Evolutionary conservation across 2,329 filamentous ascomycete species (phyloP), one percentile per base, ranked within the genome.

Genomic region (Coniochaeta ligniaria): DNA sequence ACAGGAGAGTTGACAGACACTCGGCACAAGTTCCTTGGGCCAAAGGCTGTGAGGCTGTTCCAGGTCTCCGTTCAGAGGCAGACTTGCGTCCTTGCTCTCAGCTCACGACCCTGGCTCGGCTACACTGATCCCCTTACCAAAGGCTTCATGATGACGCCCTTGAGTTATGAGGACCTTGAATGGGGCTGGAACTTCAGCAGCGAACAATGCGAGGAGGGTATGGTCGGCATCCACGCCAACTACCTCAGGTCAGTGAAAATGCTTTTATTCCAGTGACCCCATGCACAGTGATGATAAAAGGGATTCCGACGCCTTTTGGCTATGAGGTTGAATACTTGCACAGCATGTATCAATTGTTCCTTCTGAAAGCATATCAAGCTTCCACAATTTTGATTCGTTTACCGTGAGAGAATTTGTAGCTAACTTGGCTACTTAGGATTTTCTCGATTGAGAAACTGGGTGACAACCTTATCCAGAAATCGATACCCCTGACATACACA

Each of bases 131-230:
- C 90, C 1, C 88, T 93, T 62, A 93, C 90, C 2, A 91, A 91
- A 70, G 88, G 88, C 41, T 96, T 97, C 69, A 91, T 96, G 75
- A 87, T 98, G 66, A 97, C 94, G 1, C 95, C 96, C 0, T 77
- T 99, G 33, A 91, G 91, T 72, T 97, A 96, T 69, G 87, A 89
- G 59, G 87, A 89, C 45, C 83, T 99, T 31, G 92, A 96, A 73
- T 97, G 92, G 81, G 93, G 91, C 3, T 96, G 93, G 89, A 96
- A 95, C 68, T 98, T 99, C 71, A 94, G 91, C 73, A 96, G 93
- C 70, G 92, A 96, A 72, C 91, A 96, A 73, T 96, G 93, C 69
- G 87, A 90, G 50, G 91, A 97, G 75, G 93, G 93, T 60, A 94
- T 97, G 81, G 94, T 97, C 59, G 93, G 92, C 62, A 94, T 97